These are phyloP conservation scores for Maudiozyma turicensis DNA, from an alignment of 805 yeast genomes.

Conservation along the genomic window DNA sequence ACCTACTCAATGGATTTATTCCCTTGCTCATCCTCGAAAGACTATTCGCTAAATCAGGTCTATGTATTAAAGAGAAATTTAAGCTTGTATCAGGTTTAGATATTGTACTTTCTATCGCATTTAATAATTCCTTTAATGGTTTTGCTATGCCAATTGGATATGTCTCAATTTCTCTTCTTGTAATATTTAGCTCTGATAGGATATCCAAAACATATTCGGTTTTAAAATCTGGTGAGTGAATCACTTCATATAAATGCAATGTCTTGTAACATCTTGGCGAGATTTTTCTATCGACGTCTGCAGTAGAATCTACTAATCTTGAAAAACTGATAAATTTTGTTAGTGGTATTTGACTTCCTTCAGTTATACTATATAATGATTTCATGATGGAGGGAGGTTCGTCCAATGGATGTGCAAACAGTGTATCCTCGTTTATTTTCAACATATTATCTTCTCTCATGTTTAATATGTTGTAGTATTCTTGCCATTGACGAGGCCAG, in stretches of 20 bases:
- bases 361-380: slow-evolving; percentile 33
- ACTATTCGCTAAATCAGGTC: slow-evolving; percentile 46
- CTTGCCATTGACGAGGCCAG: slow-evolving; percentile 61
- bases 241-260: slow-evolving; percentile 50
- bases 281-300: slow-evolving; percentile 43
- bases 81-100: slow-evolving; percentile 38
- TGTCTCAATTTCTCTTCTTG: slow-evolving; percentile 45
- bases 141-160: slow-evolving; percentile 64
- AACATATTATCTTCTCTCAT: background rate
- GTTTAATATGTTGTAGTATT: slow-evolving; percentile 35
- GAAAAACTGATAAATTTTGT: slow-evolving; percentile 55
- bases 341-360: slow-evolving; percentile 19
- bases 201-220: slow-evolving; percentile 48
- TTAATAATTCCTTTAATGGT: slow-evolving; percentile 55
- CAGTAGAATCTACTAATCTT: slow-evolving; percentile 48
- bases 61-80: slow-evolving; percentile 50
- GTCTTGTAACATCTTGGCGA: slow-evolving; percentile 60
- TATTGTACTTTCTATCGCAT: slow-evolving; percentile 42
- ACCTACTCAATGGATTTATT: background rate
- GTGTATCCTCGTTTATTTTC: background rate
- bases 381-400: slow-evolving; percentile 32
- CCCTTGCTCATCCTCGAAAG: background rate
- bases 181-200: slow-evolving; percentile 49
- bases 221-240: slow-evolving; percentile 45
- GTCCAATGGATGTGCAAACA: slow-evolving; percentile 24